A percentile compares a stretch with the other conserved stretches of the same genome.
Conservation (phyloP, 2,329 filamentous ascomycete genomes). For the Alternaria atra region DNA sequence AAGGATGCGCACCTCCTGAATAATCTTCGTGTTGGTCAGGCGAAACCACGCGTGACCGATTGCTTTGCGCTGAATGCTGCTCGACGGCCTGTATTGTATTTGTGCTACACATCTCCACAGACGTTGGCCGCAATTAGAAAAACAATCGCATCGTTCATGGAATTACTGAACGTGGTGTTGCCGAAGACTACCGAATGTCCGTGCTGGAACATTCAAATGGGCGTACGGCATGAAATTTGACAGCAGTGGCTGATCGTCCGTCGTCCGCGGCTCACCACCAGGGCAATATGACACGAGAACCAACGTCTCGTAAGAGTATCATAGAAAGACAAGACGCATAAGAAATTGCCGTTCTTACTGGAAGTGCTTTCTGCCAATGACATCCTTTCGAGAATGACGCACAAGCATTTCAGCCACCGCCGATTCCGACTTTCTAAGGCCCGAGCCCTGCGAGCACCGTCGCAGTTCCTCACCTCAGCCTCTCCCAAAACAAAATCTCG, state of each 20-base stretch:
- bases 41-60: constrained; percentile 18
- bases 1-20: constrained; percentile 24
- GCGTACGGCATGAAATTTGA: constrained; percentile 41
- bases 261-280: constrained; percentile 34
- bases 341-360: constrained; percentile 40
- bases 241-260: constrained; percentile 37
- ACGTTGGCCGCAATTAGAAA: constrained; percentile 31
- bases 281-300: constrained; percentile 44
- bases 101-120: constrained; percentile 36
- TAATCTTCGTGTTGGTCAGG: constrained; percentile 19
- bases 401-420: constrained; percentile 53
- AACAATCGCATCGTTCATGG: constrained; percentile 31
- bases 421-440: constrained; percentile 49
- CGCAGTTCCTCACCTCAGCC: constrained; percentile 50
- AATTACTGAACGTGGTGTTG: constrained; percentile 28
- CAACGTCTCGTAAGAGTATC: constrained; percentile 41
- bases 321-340: constrained; percentile 38
- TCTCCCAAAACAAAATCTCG: constrained; percentile 49
- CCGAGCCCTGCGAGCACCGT: constrained; percentile 50
- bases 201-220: constrained; percentile 41
- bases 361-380: constrained; percentile 41
- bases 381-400: constrained; percentile 44
- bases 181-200: constrained; percentile 41
- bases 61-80: constrained; percentile 15
- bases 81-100: constrained; percentile 29